Evolutionary conservation across 768 basidiomycete genomes (phyloP).

Genomic region (Lyophyllum atratum): DNA sequence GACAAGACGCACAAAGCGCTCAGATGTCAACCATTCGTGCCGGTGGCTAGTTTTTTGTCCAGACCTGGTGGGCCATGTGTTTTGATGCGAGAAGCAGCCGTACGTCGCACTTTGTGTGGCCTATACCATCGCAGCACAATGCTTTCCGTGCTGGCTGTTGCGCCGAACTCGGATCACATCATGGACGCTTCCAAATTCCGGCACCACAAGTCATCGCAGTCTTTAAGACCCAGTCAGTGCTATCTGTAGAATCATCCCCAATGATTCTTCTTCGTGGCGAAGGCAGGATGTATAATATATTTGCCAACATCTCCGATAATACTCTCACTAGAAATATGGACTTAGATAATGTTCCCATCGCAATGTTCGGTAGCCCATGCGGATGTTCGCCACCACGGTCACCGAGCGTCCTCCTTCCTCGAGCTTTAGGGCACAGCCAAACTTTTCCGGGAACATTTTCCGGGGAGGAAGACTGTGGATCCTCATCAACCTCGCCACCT

Average conservation of each 20-base stretch:
- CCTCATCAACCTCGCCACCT: not conserved
- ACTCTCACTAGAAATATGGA: not conserved
- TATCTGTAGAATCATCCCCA: not conserved
- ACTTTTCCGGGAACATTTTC: too few species aligned
- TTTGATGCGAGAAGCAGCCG: constrained; percentile 3
- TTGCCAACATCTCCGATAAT: not conserved
- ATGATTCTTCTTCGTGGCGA: not conserved
- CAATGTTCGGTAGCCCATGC: not conserved
- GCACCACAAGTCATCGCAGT: not conserved
- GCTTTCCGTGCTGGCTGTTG: not conserved
- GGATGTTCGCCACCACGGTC: not conserved
- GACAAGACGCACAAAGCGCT: not conserved
- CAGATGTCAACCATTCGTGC: not conserved
- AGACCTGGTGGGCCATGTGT: not conserved
- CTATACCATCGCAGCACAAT: not conserved
- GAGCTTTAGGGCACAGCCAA: not conserved
- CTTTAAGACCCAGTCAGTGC: not conserved
- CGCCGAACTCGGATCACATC: constrained; percentile 15
- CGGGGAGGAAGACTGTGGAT: not conserved
- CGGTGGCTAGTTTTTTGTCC: not conserved
- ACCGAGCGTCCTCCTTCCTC: not conserved
- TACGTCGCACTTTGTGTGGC: constrained; percentile 12
- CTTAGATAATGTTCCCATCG: not conserved
- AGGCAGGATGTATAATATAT: not conserved
- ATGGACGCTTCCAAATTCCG: not conserved